Evolutionary conservation across 495 filamentous ascomycete species (phyloP), one percentile per base, ranked within the genome.

Genomic region (Neurospora intermedia): DNA sequence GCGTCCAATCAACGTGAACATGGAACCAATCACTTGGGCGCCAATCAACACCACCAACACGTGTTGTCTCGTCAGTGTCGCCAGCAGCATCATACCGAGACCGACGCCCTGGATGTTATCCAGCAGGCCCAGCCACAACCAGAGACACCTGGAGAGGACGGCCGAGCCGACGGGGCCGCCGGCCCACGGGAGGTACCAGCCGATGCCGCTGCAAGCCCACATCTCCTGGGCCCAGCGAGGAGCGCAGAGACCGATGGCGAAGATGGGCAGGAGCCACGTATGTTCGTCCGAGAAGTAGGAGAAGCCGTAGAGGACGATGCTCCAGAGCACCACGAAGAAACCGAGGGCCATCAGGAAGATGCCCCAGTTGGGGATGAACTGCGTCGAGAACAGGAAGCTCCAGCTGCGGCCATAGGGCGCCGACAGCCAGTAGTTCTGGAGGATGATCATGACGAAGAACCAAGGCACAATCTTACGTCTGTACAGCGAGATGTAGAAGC

Each of bases 401-500:
- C 89, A 91, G 77, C 87, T 89, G 54, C 88, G 86, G 70, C 89
- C 89, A 78, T 89, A 89, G 45, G 85, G 87, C 1, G 87, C 81
- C 20, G 86, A 85, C 41, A 91, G 86, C 82, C 84, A 91, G 84
- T 87, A 91, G 77, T 92, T 92, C 80, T 91, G 90, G 35, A 92
- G 78, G 75, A 91, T 77, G 74, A 91, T 86, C 71, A 85, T 81
- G 78, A 90, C 80, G 78, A 90, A 86, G 81, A 88, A 88, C 87
- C 87, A 88, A 20, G 89, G 80, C 23, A 90, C 85, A 70, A 90
- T 87, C 71, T 88, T 88, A 11, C 90, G 84, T 27, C 88, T 85
- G 73, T 84, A 80, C 9, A 91, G 78, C 41, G 87, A 85, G 18
- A 75, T 85, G 82, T 85, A 91, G 78, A 86, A 88, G 62, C 82